These are phyloP conservation scores for Lepidium sativum DNA, from an alignment of 345 rosid genomes.

Conservation along the genomic window DNA sequence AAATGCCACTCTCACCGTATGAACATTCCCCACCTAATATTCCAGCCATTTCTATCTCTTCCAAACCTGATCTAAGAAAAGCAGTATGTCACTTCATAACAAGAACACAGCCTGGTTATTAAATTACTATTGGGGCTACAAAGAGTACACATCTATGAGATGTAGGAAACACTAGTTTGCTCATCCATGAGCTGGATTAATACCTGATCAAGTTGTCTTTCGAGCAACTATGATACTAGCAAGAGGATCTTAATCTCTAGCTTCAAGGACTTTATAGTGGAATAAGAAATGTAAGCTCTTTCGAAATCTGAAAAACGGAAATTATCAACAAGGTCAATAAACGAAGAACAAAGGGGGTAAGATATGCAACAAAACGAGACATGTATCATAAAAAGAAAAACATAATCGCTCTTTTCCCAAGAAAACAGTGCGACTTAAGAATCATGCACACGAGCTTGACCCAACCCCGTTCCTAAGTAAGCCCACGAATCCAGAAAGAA, in stretches of 20 bases:
- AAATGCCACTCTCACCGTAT: conserved; percentile 38
- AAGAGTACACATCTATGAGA: background rate
- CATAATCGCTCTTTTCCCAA: background rate
- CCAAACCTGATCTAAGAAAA: background rate
- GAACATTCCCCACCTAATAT: conserved; percentile 39
- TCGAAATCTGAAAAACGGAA: background rate
- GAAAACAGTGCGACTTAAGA: background rate
- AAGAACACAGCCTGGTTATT: background rate
- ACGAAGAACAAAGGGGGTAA: background rate
- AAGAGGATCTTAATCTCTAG: background rate
- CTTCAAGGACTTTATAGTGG: background rate
- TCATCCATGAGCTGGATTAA: background rate
- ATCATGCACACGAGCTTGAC: background rate
- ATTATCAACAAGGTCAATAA: background rate
- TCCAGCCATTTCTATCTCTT: conserved; percentile 37
- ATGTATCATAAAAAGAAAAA: background rate
- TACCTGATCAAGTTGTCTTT: conserved; percentile 10
- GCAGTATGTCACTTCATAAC: background rate
- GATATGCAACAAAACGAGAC: background rate
- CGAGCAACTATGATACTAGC: background rate
- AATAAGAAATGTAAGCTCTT: background rate
- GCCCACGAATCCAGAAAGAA: background rate
- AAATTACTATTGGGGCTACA: background rate
- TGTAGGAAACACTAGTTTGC: background rate
- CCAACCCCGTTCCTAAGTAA: background rate